Percentiles rank a stretch among this genome's conserved stretches.
phyloP scores from a whole-genome alignment of 2,329 filamentous ascomycete species.

The Dothistroma septosporum region DNA sequence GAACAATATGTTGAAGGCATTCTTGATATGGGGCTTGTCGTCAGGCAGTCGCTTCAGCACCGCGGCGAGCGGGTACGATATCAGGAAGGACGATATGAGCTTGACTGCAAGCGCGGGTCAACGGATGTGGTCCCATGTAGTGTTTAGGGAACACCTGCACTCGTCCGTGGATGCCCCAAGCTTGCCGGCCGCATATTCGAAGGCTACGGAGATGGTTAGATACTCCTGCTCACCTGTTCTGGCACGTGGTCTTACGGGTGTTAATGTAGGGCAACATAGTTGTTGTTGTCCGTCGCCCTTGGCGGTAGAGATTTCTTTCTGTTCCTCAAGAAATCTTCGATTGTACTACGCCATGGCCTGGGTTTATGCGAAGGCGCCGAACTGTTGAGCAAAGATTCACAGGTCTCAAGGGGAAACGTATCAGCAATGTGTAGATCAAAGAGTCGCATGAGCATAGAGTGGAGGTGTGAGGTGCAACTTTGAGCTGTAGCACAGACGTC shows the following conservation, averaged over 20 bases:
- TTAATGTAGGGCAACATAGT: conserved; percentile 63
- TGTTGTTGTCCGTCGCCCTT: neutral
- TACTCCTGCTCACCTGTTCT: neutral
- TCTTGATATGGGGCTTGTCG: conserved; percentile 75
- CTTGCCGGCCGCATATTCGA: conserved; percentile 53
- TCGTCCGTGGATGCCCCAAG: conserved; percentile 64
- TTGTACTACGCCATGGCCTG: neutral
- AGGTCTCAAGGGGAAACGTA: neutral
- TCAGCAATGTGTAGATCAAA: neutral
- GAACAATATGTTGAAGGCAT: conserved; percentile 77
- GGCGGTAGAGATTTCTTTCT: neutral
- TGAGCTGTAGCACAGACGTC: neutral
- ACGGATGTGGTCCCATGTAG: neutral
- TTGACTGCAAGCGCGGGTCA: conserved; percentile 63
- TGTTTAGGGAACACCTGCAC: conserved; percentile 41
- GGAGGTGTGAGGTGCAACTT: neutral
- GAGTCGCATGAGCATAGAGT: neutral
- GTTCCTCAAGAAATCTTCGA: neutral
- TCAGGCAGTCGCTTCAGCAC: conserved; percentile 89
- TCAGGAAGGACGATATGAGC: conserved; percentile 80
- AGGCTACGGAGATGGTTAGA: conserved; percentile 46
- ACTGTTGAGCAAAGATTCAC: neutral
- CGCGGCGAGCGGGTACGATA: conserved; percentile 88
- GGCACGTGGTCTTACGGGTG: conserved; percentile 46
- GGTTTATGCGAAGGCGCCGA: neutral